Evolutionary conservation across 768 basidiomycete species (phyloP), one percentile per base, ranked within the genome.

Genomic region (Collybia sp.): DNA sequence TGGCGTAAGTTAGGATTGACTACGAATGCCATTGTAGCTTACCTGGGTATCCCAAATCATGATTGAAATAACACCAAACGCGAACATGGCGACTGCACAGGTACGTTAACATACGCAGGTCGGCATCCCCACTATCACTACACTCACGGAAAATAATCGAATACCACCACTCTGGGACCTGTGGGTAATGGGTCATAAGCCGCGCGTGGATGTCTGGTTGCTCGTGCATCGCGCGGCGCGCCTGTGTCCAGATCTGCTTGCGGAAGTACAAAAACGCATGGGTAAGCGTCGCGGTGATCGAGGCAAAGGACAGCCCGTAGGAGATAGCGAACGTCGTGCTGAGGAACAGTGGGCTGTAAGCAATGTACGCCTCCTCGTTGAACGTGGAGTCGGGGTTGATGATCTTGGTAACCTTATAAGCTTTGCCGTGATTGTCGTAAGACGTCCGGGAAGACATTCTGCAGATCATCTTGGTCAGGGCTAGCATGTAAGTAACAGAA

Each of bases 121-220:
- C 20, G 35, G 68, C 46, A 20, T 67, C 40, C 38, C 55, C 25
- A 25, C 25, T 8, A 25, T 8, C 25, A 8, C 25, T 25, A 55
- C 15, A 66, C 69, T 50, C 66, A 75, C 62, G 61, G 64, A 90
- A 88, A 42, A 93, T 72, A 36, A 72, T 57, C 8, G 69, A 60
- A 60, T 91, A 93, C 90, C 90, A 93, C 88, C 86, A 91, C 48
- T 90, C 77, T 1, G 89, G 90, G 12, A 92, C 73, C 53, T 85
- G 85, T 1, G 68, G 71, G 58, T 93, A 93, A 41, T 67, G 65
- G 11, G 75, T 69, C 91, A 93, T 93, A 32, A 93, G 70, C 11
- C 88, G 78, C 15, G 87, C 86, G 55, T 93, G 90, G 49, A 93
- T 79, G 65, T 93, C 90, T 1, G 86, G 83, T 56, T 92, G 87